Base-by-base conservation (phyloP, 345 rosid species). In the Salix purpurea region DNA sequence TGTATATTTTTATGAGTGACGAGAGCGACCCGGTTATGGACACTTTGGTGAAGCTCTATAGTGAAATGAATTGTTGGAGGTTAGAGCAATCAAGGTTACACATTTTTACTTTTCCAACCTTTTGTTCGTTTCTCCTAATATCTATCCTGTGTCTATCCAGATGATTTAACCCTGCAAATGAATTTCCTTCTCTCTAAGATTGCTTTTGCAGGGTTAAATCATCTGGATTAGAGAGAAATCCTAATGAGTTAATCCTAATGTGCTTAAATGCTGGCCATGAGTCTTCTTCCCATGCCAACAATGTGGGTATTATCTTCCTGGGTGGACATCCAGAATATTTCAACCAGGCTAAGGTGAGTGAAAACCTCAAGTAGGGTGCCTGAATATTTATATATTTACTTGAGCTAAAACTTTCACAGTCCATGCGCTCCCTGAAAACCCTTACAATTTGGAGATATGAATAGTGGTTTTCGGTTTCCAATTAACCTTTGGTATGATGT, bases 261-360 rank as follows among this genome's bases (percentile, higher is more conserved):
- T 72, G 76, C 77, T 69, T 82, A 77, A 72, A 64, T 52, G 89
- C 83, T 1, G 89, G 85, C 21, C 85, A 77, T 71, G 89, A 81
- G 68, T 74, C 81, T 72, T 65, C 83, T 1, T 83, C 82, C 1
- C 82, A 75, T 74, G 62, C 65, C 10, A 42, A 71, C 65, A 10
- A 84, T 75, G 80, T 86, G 87, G 85, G 77, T 0, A 30, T 40
- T 21, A 2, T 81, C 10, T 73, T 71, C 61, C 67, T 86, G 0
- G 67, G 76, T 18, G 42, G 73, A 37, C 67, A 86, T 34, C 85
- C 84, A 2, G 75, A 79, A 39, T 15, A 72, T 28, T 24, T 83
- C 16, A 65, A 69, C 4, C 79, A 81, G 12, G 86, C 88, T 3
- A 83, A 77, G 83, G 88, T 83, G 3, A 15, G 72, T 7, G 16